Base-by-base conservation (phyloP, 371 early-diverging fungal genomes). In the Batkoa obscura region DNA sequence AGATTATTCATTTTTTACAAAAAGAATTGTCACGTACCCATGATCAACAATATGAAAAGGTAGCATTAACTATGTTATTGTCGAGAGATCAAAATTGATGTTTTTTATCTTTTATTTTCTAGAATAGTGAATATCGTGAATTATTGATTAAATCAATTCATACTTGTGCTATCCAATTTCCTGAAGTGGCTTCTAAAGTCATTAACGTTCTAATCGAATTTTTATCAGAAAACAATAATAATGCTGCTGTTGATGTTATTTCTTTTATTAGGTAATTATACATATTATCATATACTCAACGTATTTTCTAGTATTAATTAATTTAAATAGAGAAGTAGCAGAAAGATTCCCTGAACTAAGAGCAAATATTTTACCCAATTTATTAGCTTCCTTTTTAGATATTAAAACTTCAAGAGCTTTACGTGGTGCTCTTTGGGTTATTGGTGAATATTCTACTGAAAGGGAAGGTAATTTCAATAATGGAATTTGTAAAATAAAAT, bases 391-490 rank as follows among this genome's bases (percentile, higher is more conserved):
- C 9, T 90, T 96, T 64, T 64, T 66, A 45, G 89, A 91, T 47
- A 84, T 98, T 72, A 90, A 88, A 66, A 84, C 88, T 2, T 90
- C 94, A 59, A 83, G 94, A 66, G 96, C 96, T 4, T 81, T 95
- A 67, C 84, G 99, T 58, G 91, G 93, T 36, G 95, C 92, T 13
- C 79, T 99, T 55, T 93, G 94, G 90, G 89, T 98, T 60, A 74
- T 99, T 58, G 91, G 93, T 53, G 94, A 93, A 71, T 93, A 92
- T 65, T 81, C 88, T 51, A 66, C 78, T 59, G 78, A 75, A 54
- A 62, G n/a, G 23, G 23, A 23, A 23, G 23, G 23, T 23, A 23
- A 23, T 23, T 23, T 23, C 23, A 23, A 23, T 23, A 23, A 23
- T 23, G 23, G 23, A 23, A 23, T 23, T 23, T 23, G 23, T 23